Evolutionary conservation across 2,329 filamentous ascomycete genomes (phyloP), one percentile per base, ranked within the genome.

Genomic region (Exophiala spinifera): DNA sequence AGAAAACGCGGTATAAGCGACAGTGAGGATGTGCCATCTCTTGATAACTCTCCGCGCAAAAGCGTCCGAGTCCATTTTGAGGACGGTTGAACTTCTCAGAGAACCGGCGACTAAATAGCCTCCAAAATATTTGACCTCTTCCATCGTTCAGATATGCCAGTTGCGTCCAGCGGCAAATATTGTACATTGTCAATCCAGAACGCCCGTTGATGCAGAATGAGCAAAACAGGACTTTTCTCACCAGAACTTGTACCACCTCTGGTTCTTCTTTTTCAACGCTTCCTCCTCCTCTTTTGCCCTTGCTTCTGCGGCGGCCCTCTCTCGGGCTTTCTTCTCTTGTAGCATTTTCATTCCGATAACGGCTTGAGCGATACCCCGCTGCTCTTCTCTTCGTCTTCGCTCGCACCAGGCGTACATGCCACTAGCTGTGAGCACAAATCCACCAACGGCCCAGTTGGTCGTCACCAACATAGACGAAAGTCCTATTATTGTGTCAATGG

Each of bases 321-420:
- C 63, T 55, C 69, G 70, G 63, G 84, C 79, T 67, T 85, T 81
- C 70, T 88, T 84, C 3, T 79, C 76, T 66, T 88, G 85, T 70
- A 91, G 85, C 64, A 82, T 78, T 66, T 87, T 84, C 70, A 92
- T 86, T 55, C 94, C 82, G 67, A 95, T 89, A 51, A 95, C 86
- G 3, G 88, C 88, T 61, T 90, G 79, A 69, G 88, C 87, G 85
- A 99, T 92, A 59, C 89, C 87, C 58, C 85, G 83, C 64, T 86
- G 82, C 72, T 97, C 92, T 57, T 86, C 79, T 45, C 82, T 78
- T 55, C 91, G 80, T 58, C 82, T 80, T 62, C 85, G 85, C 66
- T 91, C 85, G 73, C 92, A 97, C 66, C 87, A 90, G 72, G 96
- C 89, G 72, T 91, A 94, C 47, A 86, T 86, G 25, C 80, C 79